Percentiles rank a stretch among this genome's conserved stretches.
Evolutionary conservation across 1,284 basidiomycete species (phyloP).

Genomic region (Inonotus hispidus): DNA sequence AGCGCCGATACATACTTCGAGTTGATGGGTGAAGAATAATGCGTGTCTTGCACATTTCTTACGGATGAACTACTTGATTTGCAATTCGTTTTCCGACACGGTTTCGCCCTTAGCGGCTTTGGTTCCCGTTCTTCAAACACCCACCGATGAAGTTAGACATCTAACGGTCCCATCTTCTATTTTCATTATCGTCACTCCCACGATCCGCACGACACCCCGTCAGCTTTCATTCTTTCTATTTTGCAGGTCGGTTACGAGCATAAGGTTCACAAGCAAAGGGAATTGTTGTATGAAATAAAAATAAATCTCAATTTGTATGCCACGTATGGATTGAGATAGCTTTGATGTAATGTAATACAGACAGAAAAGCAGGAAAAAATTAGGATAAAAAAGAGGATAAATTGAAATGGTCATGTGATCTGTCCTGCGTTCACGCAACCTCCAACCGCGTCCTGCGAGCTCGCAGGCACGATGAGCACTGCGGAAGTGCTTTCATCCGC

Average conservation of each 20-base stretch:
- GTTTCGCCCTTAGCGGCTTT: too few species aligned
- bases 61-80: neutral
- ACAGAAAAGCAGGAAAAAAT: too few species aligned
- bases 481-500: slow-evolving; percentile 27
- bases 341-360: too few species aligned
- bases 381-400: too few species aligned
- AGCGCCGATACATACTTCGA: slow-evolving; percentile 59
- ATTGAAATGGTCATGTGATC: neutral
- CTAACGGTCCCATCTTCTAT: neutral
- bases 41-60: neutral
- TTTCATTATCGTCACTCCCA: neutral
- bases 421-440: neutral
- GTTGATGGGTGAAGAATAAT: neutral
- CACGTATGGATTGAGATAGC: neutral
- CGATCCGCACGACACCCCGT: neutral
- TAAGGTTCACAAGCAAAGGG: neutral
- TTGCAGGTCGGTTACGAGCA: neutral
- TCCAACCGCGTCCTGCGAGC: neutral
- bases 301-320: neutral
- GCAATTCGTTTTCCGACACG: too few species aligned
- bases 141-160: slow-evolving; percentile 25
- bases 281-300: neutral
- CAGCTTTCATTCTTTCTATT: neutral
- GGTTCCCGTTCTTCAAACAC: too few species aligned
- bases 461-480: slow-evolving; percentile 13